Conservation (phyloP, 306 rosid species). For the Acacia melanoxylon region DNA sequence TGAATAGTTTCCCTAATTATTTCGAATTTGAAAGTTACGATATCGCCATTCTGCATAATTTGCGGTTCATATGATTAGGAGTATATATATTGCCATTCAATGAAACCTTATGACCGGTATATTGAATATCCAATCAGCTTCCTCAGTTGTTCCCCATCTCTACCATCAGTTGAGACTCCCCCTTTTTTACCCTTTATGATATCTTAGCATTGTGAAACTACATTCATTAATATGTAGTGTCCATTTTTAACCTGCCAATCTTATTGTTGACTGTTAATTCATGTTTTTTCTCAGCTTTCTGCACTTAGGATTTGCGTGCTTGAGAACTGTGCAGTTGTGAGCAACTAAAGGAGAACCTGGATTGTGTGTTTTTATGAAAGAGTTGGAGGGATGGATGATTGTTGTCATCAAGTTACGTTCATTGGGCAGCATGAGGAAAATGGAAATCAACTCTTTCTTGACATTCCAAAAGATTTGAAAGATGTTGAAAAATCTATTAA, state of each 20-base stretch:
- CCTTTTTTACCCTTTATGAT: not conserved
- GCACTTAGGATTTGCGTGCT: constrained; percentile 13
- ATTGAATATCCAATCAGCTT: not conserved
- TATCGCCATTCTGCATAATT: not conserved
- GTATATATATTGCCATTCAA: not conserved
- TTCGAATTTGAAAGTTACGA: not conserved
- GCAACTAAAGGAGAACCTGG: constrained; percentile 9
- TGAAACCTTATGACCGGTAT: not conserved
- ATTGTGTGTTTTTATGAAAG: constrained; percentile 13
- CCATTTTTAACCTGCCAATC: not conserved
- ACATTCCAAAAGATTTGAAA: constrained; percentile 35
- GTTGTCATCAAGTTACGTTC: constrained; percentile 31
- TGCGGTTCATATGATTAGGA: not conserved
- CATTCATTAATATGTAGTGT: not conserved
- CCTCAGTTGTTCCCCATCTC: not conserved
- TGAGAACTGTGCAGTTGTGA: constrained; percentile 10
- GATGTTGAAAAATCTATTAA: constrained; percentile 41
- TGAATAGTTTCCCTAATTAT: not conserved
- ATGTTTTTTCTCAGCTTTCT: constrained; percentile 4
- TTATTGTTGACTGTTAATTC: not conserved
- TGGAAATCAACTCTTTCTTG: constrained; percentile 37
- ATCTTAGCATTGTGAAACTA: not conserved
- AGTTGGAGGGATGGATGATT: constrained; percentile 41
- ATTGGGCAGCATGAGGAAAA: constrained; percentile 32
- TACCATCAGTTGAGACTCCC: not conserved